Evolutionary conservation across 2,329 filamentous ascomycete genomes (phyloP), one percentile per base, ranked within the genome.

Genomic region (Aspergillus japonicus): DNA sequence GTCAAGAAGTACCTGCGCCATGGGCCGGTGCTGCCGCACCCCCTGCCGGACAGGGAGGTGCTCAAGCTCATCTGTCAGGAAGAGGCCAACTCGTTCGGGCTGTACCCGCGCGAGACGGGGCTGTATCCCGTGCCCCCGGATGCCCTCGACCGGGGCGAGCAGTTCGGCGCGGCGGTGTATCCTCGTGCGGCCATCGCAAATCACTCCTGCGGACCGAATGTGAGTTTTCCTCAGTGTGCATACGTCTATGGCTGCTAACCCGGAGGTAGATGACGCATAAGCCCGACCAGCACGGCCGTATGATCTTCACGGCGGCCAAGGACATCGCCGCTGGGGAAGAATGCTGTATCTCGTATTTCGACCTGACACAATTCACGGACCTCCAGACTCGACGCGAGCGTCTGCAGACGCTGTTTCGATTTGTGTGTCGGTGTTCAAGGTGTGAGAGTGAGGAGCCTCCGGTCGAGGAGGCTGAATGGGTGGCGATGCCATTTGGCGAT

Each of bases 281-380:
- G 54, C 70, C 72, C 1, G 70, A 74, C 33, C 55, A 64, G 3
- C 50, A 66, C 19, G 67, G 69, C 5, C 68, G 65, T 0, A 74
- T 74, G 72, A 65, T 73, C 1, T 74, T 73, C 24, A 70, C 68
- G 2, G 67, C 71, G 0, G 65, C 66, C 11, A 60, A 64, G 8
- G 69, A 74, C 19, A 73, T 74, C 21, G 54, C 59, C 1, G 50
- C 67, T 0, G 72, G 68, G 1, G 69, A 74, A 35, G 72, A 74
- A 62, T 74, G 72, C 53, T 74, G 71, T 44, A 74, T 74, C 33
- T 68, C 72, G 0, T 74, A 74, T 39, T 73, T 73, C 47, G 71
- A 73, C 33, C 31, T 74, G 24, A 67, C 66, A 2, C 56, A 65
- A 47, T 56, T 64, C 33, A 61, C 56, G 1, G 63, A 66, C 16